These are phyloP conservation scores for Acanthamoeba castellanii DNA, from an alignment of 208 protist species.

Conservation along the genomic window DNA sequence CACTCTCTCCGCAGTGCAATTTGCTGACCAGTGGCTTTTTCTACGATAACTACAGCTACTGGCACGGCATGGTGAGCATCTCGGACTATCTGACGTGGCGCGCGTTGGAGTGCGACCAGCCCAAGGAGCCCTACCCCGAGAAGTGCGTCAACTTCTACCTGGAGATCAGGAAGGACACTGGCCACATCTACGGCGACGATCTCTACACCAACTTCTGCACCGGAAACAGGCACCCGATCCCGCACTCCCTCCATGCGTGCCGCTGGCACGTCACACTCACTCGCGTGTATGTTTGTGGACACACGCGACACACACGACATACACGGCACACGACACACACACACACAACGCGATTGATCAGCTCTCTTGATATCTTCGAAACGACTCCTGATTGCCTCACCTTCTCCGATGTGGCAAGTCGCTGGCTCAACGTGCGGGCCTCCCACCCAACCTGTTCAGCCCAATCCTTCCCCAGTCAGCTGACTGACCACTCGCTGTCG, in stretches of 20 bases:
- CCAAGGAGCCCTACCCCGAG: conserved; percentile 13
- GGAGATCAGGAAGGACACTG: not conserved
- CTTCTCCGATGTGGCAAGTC: not conserved
- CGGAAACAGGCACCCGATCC: conserved; percentile 12
- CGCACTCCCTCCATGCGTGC: no score
- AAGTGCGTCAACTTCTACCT: conserved; percentile 17
- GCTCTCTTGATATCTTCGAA: conserved; percentile 22
- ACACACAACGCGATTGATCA: not conserved
- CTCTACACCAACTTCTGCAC: conserved; percentile 42
- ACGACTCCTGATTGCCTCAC: not conserved
- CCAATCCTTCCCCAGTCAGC: no score
- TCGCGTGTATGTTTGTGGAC: no score
- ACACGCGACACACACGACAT: no score
- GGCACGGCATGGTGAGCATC: conserved; percentile 42
- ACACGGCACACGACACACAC: no score
- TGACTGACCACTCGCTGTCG: no score
- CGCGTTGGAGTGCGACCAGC: not conserved
- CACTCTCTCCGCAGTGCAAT: no score
- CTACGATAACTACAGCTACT: not conserved
- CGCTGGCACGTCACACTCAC: no score
- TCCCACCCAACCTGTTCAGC: no score
- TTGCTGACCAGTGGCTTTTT: no score
- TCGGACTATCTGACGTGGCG: conserved; percentile 20
- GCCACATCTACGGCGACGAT: conserved; percentile 52
- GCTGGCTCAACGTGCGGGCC: conserved; percentile 69